phyloP scores from a whole-genome alignment of 305 asterid species.

The Fraxinus ornus region DNA sequence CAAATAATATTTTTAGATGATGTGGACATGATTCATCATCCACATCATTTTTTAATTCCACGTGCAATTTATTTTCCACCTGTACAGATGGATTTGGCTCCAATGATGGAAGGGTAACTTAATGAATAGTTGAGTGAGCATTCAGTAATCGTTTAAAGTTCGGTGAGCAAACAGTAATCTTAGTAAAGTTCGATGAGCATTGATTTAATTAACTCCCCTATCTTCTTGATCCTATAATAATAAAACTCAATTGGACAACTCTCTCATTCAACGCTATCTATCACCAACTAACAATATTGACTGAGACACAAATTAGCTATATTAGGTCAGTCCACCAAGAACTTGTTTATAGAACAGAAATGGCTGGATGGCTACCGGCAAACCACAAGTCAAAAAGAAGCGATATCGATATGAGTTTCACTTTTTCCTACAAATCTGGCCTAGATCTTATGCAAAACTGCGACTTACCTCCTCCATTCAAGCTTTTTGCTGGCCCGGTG shows the following conservation, averaged over 20 bases:
- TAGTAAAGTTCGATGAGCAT: too few relatives aligned
- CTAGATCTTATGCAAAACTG: conserved; percentile 56
- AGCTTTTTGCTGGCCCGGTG: conserved; percentile 41
- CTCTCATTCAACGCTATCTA: background rate
- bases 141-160: too few relatives aligned
- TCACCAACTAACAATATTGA: conserved; percentile 5
- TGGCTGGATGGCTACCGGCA: conserved; percentile 32
- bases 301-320: background rate
- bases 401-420: conserved; percentile 16
- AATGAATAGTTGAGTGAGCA: too few relatives aligned
- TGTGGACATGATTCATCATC: too few relatives aligned
- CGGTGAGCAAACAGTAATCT: too few relatives aligned
- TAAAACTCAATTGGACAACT: conserved; percentile 13
- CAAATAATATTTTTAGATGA: too few relatives aligned
- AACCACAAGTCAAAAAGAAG: conserved; percentile 26
- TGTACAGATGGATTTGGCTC: too few relatives aligned
- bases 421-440: conserved; percentile 23
- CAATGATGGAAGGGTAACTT: too few relatives aligned
- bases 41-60: too few relatives aligned
- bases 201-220: background rate
- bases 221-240: conserved; percentile 14
- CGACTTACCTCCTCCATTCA: conserved; percentile 67
- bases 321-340: background rate
- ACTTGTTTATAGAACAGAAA: background rate
- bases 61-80: too few relatives aligned